Conservation (phyloP, 2,329 filamentous ascomycete genomes). For the Gremmenia infestans region DNA sequence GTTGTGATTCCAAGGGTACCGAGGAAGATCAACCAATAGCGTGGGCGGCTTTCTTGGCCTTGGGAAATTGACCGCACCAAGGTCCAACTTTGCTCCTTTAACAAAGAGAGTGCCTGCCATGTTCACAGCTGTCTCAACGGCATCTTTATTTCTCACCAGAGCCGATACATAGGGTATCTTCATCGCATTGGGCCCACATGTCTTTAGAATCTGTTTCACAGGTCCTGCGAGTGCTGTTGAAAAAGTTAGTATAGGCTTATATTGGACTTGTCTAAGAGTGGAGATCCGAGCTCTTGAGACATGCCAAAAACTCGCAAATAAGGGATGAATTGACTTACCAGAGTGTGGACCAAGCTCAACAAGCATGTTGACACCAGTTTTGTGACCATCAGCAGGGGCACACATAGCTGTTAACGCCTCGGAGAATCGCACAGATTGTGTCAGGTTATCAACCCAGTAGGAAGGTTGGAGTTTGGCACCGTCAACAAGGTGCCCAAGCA, state of each 20-base stretch:
- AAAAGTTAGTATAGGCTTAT: no score
- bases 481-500: conserved; percentile 17
- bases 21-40: conserved; percentile 39
- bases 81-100: conserved; percentile 40
- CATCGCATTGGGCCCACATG: conserved; percentile 37
- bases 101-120: conserved; percentile 41
- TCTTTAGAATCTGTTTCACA: conserved; percentile 34
- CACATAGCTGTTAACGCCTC: conserved; percentile 33
- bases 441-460: conserved; percentile 45
- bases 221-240: conserved; percentile 29
- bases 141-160: conserved; percentile 49
- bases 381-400: conserved; percentile 11
- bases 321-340: not conserved
- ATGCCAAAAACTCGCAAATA: no score
- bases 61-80: conserved; percentile 46
- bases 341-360: conserved; percentile 34
- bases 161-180: conserved; percentile 35
- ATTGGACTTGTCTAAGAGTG: no score
- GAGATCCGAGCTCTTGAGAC: no score
- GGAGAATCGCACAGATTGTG: conserved; percentile 40
- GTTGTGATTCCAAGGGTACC: conserved; percentile 51
- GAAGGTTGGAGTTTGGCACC: conserved; percentile 27
- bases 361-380: conserved; percentile 21
- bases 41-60: conserved; percentile 19
- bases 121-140: conserved; percentile 42